Evolutionary conservation across 2,329 filamentous ascomycete species (phyloP).

Genomic region (Pseudocercospora fijiensis): DNA sequence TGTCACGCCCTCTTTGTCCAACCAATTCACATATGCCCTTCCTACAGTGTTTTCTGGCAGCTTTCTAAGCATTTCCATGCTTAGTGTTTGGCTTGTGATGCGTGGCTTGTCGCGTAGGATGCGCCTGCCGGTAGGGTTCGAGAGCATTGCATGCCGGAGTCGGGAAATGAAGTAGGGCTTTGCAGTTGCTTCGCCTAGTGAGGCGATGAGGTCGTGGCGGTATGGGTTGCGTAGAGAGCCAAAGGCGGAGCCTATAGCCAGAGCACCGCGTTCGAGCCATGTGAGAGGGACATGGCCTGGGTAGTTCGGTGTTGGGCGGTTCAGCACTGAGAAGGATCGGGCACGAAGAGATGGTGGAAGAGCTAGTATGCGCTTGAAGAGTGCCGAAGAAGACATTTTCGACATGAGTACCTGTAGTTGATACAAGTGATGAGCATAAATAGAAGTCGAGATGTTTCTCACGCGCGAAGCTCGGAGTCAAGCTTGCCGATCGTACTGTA

Average conservation of each 20-base stretch:
- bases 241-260: slow-evolving; percentile 63
- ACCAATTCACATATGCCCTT: slow-evolving; percentile 78
- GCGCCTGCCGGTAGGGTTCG: slow-evolving; percentile 75
- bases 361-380: slow-evolving; percentile 25
- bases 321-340: slow-evolving; percentile 73
- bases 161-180: slow-evolving; percentile 93
- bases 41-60: slow-evolving; percentile 75
- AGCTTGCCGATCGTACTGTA: no score
- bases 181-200: slow-evolving; percentile 90
- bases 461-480: no score
- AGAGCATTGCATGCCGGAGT: slow-evolving; percentile 88
- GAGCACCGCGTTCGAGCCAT: slow-evolving; percentile 67
- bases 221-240: slow-evolving; percentile 69
- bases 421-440: no score
- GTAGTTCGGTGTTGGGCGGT: slow-evolving; percentile 83
- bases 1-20: slow-evolving; percentile 90
- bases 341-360: slow-evolving; percentile 37
- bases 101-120: slow-evolving; percentile 89
- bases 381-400: neutral
- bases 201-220: slow-evolving; percentile 86
- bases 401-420: no score
- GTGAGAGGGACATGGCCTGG: slow-evolving; percentile 90
- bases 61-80: slow-evolving; percentile 67
- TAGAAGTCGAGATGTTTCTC: no score
- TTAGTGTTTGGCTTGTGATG: slow-evolving; percentile 71